Evolutionary conservation across 1,284 basidiomycete genomes (phyloP).

Genomic region (Vanrija sp.): DNA sequence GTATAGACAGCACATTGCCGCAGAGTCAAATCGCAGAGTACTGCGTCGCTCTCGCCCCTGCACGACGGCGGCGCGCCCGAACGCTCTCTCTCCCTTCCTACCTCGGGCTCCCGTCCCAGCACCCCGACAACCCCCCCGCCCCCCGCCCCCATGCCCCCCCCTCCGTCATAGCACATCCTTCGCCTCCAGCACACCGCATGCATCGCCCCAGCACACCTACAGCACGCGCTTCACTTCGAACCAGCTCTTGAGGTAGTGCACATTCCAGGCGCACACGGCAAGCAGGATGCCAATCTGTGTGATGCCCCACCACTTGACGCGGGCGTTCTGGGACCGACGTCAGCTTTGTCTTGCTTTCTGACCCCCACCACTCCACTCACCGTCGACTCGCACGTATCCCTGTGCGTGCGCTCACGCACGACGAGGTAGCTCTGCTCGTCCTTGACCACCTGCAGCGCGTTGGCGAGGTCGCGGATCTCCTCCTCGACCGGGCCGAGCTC

Average conservation of each 20-base stretch:
- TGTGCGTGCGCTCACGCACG: slow-evolving; percentile 84
- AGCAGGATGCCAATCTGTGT: slow-evolving; percentile 83
- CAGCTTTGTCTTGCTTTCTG: neutral
- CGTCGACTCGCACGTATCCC: slow-evolving; percentile 59
- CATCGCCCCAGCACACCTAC: slow-evolving; percentile 43
- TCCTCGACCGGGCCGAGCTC: slow-evolving; percentile 87
- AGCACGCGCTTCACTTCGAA: slow-evolving; percentile 94
- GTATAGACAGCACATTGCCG: too few relatives aligned
- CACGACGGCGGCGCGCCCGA: too few relatives aligned
- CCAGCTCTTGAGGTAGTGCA: slow-evolving; percentile 91
- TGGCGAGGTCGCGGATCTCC: slow-evolving; percentile 85
- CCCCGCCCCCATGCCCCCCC: too few relatives aligned
- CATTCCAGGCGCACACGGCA: slow-evolving; percentile 89
- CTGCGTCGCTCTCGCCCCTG: too few relatives aligned
- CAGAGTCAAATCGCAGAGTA: too few relatives aligned
- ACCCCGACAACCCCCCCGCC: too few relatives aligned
- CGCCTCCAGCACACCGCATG: neutral
- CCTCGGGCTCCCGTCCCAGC: too few relatives aligned
- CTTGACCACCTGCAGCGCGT: slow-evolving; percentile 82
- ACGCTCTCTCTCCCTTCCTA: too few relatives aligned
- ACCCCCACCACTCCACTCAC: slow-evolving; percentile 34
- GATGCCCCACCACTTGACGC: slow-evolving; percentile 99
- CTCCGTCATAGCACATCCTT: too few relatives aligned
- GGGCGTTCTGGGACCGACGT: slow-evolving; percentile 61
- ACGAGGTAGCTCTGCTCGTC: slow-evolving; percentile 99